Percentiles rank a stretch among this genome's conserved stretches.
Evolutionary conservation across 1,284 basidiomycete species (phyloP).

Genomic region (Cryptococcus maquisensis): DNA sequence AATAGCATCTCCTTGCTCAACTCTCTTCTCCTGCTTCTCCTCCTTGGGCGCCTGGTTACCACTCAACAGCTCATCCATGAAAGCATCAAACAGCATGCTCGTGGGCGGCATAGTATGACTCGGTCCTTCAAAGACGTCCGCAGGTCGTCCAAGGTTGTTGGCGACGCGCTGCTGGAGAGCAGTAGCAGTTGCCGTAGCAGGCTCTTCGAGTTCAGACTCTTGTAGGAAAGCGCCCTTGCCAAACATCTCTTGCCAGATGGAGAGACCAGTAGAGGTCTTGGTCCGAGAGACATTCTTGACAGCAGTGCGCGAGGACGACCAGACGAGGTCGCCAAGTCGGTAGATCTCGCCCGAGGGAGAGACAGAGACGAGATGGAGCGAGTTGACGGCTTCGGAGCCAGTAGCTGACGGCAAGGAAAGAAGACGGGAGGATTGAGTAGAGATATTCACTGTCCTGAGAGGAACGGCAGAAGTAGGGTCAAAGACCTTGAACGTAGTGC

Average conservation of each 20-base stretch:
- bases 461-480: slow-evolving; percentile 47
- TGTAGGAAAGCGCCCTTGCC: slow-evolving; percentile 47
- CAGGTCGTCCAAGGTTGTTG: slow-evolving; percentile 23
- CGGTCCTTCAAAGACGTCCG: slow-evolving; percentile 63
- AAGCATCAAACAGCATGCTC: slow-evolving; percentile 65
- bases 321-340: slow-evolving; percentile 33
- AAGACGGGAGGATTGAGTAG: slow-evolving; percentile 1
- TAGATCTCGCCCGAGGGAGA: slow-evolving; percentile 36
- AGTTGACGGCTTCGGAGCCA: neutral
- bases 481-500: slow-evolving; percentile 54
- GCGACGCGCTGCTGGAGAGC: slow-evolving; percentile 21
- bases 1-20: slow-evolving; percentile 2
- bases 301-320: neutral
- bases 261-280: slow-evolving; percentile 10
- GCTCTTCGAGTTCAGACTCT: slow-evolving; percentile 12
- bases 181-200: slow-evolving; percentile 15
- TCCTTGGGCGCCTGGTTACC: neutral
- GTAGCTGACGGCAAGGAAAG: neutral
- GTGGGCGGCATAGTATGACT: slow-evolving; percentile 77
- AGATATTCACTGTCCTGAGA: slow-evolving; percentile 2
- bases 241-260: slow-evolving; percentile 51
- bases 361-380: slow-evolving; percentile 31
- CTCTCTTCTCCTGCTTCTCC: neutral
- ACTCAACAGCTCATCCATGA: slow-evolving; percentile 63
- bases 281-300: neutral